These are phyloP conservation scores for Tranzscheliella williamsii DNA, from an alignment of 1,284 basidiomycete species.

Conservation along the genomic window DNA sequence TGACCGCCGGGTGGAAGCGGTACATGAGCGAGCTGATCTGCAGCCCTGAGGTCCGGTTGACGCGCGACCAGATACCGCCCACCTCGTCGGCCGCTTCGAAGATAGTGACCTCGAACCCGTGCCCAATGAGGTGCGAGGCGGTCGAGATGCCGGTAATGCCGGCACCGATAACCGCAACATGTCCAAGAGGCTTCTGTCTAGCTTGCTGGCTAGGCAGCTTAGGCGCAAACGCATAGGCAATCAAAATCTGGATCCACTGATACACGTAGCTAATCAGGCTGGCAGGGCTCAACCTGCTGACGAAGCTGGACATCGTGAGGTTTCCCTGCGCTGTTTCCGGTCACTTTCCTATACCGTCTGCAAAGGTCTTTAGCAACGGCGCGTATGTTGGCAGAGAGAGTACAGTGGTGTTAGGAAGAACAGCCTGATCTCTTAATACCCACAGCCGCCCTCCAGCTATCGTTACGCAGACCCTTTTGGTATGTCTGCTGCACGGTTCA, in stretches of 20 bases:
- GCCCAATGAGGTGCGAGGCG: conserved; percentile 59
- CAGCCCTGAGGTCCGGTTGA: conserved; percentile 68
- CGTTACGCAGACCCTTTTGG: no score
- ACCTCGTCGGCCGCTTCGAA: conserved; percentile 59
- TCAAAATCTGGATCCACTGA: conserved; percentile 49
- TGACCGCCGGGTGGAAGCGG: conserved; percentile 54
- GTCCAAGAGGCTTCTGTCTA: conserved; percentile 46
- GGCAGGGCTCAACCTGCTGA: conserved; percentile 9
- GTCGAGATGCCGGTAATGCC: conserved; percentile 61
- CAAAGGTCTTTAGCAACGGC: no score
- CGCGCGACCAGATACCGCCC: conserved; percentile 69
- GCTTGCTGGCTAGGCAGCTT: conserved; percentile 31
- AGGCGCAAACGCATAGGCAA: conserved; percentile 49
- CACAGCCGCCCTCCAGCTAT: no score
- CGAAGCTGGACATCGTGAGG: conserved; percentile 20
- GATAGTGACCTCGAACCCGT: conserved; percentile 59
- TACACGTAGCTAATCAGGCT: conserved; percentile 42
- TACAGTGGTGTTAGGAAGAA: no score
- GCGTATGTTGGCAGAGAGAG: no score
- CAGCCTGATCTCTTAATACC: no score
- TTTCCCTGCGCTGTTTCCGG: no score
- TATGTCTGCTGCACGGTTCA: no score
- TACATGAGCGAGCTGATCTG: conserved; percentile 69
- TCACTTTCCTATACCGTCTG: no score
- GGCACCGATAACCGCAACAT: conserved; percentile 61